Base-by-base conservation (phyloP, 192 early-diverging fungal species). In the Coemansia sp. region DNA sequence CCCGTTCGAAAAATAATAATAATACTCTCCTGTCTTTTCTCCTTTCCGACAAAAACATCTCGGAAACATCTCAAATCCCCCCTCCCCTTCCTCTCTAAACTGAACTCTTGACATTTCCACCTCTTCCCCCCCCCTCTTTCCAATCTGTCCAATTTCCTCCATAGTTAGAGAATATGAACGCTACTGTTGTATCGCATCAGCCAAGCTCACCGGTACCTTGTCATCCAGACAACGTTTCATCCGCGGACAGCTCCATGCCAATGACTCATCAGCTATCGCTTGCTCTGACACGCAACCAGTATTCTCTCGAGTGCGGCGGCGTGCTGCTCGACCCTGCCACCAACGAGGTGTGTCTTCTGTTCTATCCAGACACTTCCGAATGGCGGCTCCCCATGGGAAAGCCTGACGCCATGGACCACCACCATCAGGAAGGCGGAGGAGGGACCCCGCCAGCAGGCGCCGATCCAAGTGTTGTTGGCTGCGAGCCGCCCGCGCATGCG, bases 311-410 rank as follows among this genome's bases (percentile, higher is more conserved):
- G 38, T 73, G 68, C 63, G 78, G 78, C 60, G 78, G 78, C 6
- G 73, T 81, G 5, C 67, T 81, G 14, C 45, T 81, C 4, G 78
- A 81, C 52, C 78, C 78, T 0, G 23, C 59, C 3, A 81, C 73
- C 58, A 81, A 69, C 62, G 78, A 81, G 52, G 78, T 81, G 10
- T 81, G 78, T 14, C 60, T 81, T 10, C 63, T 81, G 22, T 81
- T 81, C 56, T 81, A 81, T 60, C 78, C 78, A 0, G 78, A 81
- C 61, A 66, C 69, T 10, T 81, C 78, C 53, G 78, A 81, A 52
- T 81, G 78, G 78, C 69, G 78, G 19, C 73, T 81, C 6, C 78
- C 78, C 36, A 75, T 81, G 53, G 73, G 78, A 4, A 63, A 55
- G 9, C 66, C 77, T 36, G 62, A 74, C 42, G 14, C 63, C 13